Evolutionary conservation across 2,329 filamentous ascomycete genomes (phyloP).

Genomic region (Talaromyces sp.): DNA sequence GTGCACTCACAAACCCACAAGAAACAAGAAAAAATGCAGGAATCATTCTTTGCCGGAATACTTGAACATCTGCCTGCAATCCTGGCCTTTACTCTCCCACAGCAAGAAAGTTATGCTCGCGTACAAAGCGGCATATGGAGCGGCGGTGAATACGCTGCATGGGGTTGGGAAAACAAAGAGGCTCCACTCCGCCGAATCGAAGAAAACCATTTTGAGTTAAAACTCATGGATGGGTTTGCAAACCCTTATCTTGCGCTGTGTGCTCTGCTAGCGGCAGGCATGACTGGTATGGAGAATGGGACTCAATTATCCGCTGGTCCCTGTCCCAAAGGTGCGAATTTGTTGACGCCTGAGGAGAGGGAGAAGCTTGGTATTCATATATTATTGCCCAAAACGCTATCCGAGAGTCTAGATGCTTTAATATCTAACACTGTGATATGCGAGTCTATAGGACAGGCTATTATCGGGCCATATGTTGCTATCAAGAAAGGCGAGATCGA

Average conservation of each 20-base stretch:
- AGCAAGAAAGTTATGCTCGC: constrained; percentile 24
- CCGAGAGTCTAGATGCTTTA: constrained; percentile 4
- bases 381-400: constrained; percentile 3
- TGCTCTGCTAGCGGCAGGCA: constrained; percentile 24
- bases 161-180: constrained; percentile 28
- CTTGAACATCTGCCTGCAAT: constrained; percentile 24
- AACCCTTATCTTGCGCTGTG: constrained; percentile 28
- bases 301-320: constrained; percentile 6
- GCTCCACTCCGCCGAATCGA: constrained; percentile 24
- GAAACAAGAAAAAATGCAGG: constrained; percentile 1
- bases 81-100: constrained; percentile 25
- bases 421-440: neutral
- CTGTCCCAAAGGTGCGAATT: neutral
- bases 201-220: constrained; percentile 26
- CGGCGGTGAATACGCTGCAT: constrained; percentile 26
- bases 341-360: constrained; percentile 2
- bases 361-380: neutral
- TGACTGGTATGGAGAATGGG: constrained; percentile 18
- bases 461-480: constrained; percentile 11
- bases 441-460: neutral
- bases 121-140: constrained; percentile 26
- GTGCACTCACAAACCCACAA: neutral
- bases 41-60: constrained; percentile 26
- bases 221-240: constrained; percentile 27
- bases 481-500: constrained; percentile 11